These are phyloP conservation scores for Penicillium atrosanguineum DNA, from an alignment of 495 filamentous ascomycete genomes.

Conservation along the genomic window DNA sequence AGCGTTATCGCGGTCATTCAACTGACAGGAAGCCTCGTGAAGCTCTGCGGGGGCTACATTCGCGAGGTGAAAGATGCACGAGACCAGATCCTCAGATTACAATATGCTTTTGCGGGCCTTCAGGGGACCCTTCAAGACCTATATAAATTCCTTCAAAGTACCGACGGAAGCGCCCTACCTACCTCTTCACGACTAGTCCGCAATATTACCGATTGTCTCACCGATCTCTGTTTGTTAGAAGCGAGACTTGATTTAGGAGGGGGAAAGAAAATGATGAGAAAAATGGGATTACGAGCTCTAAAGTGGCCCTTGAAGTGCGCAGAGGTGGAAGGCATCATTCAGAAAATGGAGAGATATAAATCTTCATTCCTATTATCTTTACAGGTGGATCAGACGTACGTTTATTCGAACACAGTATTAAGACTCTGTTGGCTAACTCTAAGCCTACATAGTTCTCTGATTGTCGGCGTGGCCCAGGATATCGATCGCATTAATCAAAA, in stretches of 20 bases:
- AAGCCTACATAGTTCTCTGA: slow-evolving; percentile 18
- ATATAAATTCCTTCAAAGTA: slow-evolving; percentile 15
- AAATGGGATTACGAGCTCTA: slow-evolving; percentile 26
- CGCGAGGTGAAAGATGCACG: slow-evolving; percentile 26
- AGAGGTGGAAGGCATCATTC: slow-evolving; percentile 24
- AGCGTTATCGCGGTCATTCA: slow-evolving; percentile 28
- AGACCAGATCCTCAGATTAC: slow-evolving; percentile 21
- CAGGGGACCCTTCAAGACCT: slow-evolving; percentile 21
- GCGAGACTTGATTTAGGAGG: slow-evolving; percentile 23
- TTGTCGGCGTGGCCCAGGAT: slow-evolving; percentile 10
- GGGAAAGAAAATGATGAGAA: slow-evolving; percentile 26
- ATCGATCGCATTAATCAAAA: slow-evolving; percentile 7
- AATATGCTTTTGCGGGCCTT: slow-evolving; percentile 17
- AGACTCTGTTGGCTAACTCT: slow-evolving; percentile 15
- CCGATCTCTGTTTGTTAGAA: slow-evolving; percentile 25
- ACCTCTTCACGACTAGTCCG: slow-evolving; percentile 18
- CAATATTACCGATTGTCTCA: slow-evolving; percentile 24
- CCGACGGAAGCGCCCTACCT: slow-evolving; percentile 12
- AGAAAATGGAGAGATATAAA: slow-evolving; percentile 30
- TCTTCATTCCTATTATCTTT: slow-evolving; percentile 28
- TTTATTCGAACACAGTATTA: slow-evolving; percentile 12
- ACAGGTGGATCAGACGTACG: slow-evolving; percentile 27
- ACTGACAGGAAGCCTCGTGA: slow-evolving; percentile 22
- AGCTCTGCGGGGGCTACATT: slow-evolving; percentile 29
- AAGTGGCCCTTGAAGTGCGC: slow-evolving; percentile 30